Evolutionary conservation across 441 rosid species (phyloP), one percentile per base, ranked within the genome.

Genomic region (Macaranga tanarius): DNA sequence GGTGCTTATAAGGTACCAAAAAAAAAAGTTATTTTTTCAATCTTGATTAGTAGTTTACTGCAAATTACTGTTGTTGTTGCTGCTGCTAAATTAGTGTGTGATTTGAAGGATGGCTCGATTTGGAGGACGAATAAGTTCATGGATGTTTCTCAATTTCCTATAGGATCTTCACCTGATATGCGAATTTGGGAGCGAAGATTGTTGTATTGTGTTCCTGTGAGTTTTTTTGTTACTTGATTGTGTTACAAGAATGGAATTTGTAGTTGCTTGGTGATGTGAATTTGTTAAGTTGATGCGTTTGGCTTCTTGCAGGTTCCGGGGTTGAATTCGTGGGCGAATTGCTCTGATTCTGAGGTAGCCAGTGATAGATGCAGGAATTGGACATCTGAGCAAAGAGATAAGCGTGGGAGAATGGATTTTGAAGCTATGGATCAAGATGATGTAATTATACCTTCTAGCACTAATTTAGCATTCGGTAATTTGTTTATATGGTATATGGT

Each of bases 51-150:
- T 5, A 31, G 38, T 31, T 31, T 31, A 31, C 38, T 31, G 38
- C 38, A 31, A 31, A 13, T 84, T 86, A 65, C 81, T 23, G 4
- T 4, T 25, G 7, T 50, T 44, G 9, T 13, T 31, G 10, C 5
- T 77, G 56, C 19, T 61, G 38, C 54, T 50, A 8, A 61, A 70
- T 10, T 56, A 47, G 44, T 13, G 50, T 52, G 67, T 10, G 50
- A 66, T 16, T 51, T 74, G 17, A 71, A 91, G 97, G 91, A 89
- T 88, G 96, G 79, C 0, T 72, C 83, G 2, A 77, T 73, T 19
- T 92, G 99, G 99, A 83, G 92, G 82, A 91, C 99, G 17, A 95
- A 90, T 79, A 95, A 95, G 74, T 95, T 84, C 79, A 79, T 70
- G 77, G 99, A 95, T 77, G 74, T 85, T 20, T 84, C 88, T 50